Evolutionary conservation across 306 rosid species (phyloP).

Genomic region (cucumber (Cucumis sativus)): DNA sequence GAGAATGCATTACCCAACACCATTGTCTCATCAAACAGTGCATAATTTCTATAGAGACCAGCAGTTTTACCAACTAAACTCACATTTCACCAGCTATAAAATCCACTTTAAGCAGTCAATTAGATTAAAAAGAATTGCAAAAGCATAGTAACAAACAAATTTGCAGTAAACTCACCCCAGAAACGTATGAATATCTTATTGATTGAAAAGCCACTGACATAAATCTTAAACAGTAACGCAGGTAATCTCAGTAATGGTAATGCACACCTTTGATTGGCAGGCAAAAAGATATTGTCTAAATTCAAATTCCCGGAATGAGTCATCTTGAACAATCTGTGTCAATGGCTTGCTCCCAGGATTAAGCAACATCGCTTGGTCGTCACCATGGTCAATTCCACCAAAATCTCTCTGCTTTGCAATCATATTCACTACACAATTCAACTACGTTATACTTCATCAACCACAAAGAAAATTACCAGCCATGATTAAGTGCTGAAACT

Average conservation of each 20-base stretch:
- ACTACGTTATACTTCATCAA: slow-evolving; percentile 13
- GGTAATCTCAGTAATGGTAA: slow-evolving; percentile 15
- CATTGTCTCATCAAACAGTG: background rate
- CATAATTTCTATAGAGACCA: background rate
- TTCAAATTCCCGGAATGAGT: slow-evolving; percentile 93
- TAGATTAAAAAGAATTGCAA: background rate
- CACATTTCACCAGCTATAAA: background rate
- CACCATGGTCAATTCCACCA: slow-evolving; percentile 78
- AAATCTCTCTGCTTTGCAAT: slow-evolving; percentile 74
- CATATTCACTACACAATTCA: slow-evolving; percentile 45
- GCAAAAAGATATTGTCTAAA: slow-evolving; percentile 92
- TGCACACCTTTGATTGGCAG: slow-evolving; percentile 80
- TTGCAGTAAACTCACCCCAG: background rate
- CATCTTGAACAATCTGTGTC: slow-evolving; percentile 90
- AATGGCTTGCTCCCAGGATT: slow-evolving; percentile 70
- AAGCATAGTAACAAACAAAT: background rate
- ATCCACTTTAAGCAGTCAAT: background rate
- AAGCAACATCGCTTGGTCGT: slow-evolving; percentile 81
- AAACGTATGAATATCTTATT: background rate
- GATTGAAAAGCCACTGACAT: background rate
- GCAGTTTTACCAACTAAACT: slow-evolving; percentile 2
- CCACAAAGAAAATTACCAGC: slow-evolving; percentile 11
- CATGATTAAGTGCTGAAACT: background rate
- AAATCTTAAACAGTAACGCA: background rate
- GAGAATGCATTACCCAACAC: background rate